These are phyloP conservation scores for Nidularia pulvinata DNA, from an alignment of 768 basidiomycete species.

Conservation along the genomic window DNA sequence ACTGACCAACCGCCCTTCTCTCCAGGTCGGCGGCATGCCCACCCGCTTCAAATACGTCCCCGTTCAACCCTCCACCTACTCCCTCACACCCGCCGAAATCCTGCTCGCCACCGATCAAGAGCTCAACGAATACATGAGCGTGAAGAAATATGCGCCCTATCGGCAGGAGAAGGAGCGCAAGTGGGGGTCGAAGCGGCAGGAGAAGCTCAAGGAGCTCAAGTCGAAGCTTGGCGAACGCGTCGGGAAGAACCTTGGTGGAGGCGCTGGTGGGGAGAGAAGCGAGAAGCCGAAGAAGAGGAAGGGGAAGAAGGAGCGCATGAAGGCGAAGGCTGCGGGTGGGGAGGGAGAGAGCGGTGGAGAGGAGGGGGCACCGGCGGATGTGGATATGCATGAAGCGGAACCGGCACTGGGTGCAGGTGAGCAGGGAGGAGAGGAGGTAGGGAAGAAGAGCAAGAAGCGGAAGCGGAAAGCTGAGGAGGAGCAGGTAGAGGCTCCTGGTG, in stretches of 20 bases:
- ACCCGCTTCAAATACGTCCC: constrained; percentile 94
- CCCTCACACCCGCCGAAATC: constrained; percentile 83
- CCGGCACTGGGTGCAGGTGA: constrained; percentile 10
- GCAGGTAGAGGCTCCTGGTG: constrained; percentile 7
- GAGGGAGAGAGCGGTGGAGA: constrained; percentile 16
- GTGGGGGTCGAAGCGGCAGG: constrained; percentile 65
- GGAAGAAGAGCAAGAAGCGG: constrained; percentile 30
- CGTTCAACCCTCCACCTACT: constrained; percentile 59
- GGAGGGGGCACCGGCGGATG: constrained; percentile 2
- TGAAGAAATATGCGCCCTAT: constrained; percentile 94
- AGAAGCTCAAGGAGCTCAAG: constrained; percentile 76
- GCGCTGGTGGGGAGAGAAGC: constrained; percentile 12
- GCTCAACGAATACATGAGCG: constrained; percentile 86
- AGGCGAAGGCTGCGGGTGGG: constrained; percentile 34
- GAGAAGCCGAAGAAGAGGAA: constrained; percentile 57
- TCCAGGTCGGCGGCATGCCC: constrained; percentile 83
- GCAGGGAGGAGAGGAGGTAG: constrained; percentile 6
- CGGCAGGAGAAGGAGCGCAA: constrained; percentile 50
- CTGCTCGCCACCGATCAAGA: constrained; percentile 91
- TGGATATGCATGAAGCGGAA: constrained; percentile 41
- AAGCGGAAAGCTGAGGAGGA: constrained; percentile 16
- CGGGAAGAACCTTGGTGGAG: constrained; percentile 11
- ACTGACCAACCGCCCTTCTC: no score
- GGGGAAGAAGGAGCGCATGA: constrained; percentile 71
- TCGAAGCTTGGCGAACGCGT: constrained; percentile 49